Base-by-base conservation (phyloP, 2,329 filamentous ascomycete genomes). In the Fusarium sp. region DNA sequence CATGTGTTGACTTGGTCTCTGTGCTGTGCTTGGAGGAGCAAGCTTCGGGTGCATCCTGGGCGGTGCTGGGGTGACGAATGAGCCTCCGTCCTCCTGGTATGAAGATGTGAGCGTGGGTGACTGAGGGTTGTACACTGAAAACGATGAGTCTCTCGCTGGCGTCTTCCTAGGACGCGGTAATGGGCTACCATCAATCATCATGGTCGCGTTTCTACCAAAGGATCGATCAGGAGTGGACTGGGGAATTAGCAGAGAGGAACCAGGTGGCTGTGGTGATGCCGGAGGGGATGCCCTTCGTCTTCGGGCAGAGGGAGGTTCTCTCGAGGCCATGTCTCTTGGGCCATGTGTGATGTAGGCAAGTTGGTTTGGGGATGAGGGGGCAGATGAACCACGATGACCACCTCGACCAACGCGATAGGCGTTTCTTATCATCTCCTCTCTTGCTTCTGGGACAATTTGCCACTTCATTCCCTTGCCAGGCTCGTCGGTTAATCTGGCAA, bases 391-490 rank as follows among this genome's bases (percentile, higher is more conserved):
- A 69, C 90, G 86, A 74, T 91, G 90, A 8, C 90, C 90, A 56
- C 90, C 90, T 51, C 89, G 86, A 24, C 90, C 90, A 24, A 90
- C 87, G 63, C 88, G 87, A 76, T 85, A 89, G 4, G 89, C 89
- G 76, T 93, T 94, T 80, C 93, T 93, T 68, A 94, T 89, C 86
- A 98, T 97, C 60, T 98, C 96, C 24, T 98, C 94, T 55, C 93
- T 91, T 74, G 92, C 89, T 72, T 97, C 94, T 3, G 93, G 89
- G 8, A 94, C 91, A 79, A 99, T 95, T 82, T 96, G 94, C 96
- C 96, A 99, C 81, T 98, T 98, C 95, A 98, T 98, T 35, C 96
- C 96, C 82, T 99, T 99, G 18, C 96, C 96, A 28, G 96, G 96
- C 81, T 99, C 96, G 77, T 98, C 94, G 0, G 95, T 98, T 22